These are phyloP conservation scores for Globisporangium yorkense DNA, from an alignment of 352 stramenopile species.

Conservation along the genomic window DNA sequence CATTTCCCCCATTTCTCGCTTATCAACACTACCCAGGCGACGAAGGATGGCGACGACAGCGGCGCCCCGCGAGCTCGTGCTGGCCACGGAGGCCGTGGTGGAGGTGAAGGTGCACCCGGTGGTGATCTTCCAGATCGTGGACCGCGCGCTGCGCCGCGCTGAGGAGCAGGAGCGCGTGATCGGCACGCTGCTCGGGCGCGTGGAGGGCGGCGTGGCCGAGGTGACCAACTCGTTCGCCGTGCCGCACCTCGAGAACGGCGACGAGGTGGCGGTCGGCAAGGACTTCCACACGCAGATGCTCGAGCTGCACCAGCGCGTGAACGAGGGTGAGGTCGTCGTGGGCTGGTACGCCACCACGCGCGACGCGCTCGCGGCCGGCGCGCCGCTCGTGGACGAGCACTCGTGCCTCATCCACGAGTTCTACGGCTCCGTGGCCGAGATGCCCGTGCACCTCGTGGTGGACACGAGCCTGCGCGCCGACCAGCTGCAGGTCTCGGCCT, in stretches of 20 bases:
- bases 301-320: constrained; percentile 92
- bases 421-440: constrained; percentile 92
- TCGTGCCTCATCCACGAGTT: constrained; percentile 98
- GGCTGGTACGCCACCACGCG: constrained; percentile 94
- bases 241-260: constrained; percentile 93
- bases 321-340: constrained; percentile 93
- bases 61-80: constrained; percentile 28
- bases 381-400: constrained; percentile 89
- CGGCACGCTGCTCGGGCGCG: constrained; percentile 93
- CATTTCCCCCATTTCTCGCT: too few species aligned
- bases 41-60: constrained; percentile 14
- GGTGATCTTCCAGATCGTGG: constrained; percentile 95
- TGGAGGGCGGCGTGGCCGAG: constrained; percentile 84
- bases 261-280: constrained; percentile 96
- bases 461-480: constrained; percentile 86
- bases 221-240: constrained; percentile 97
- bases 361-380: constrained; percentile 21
- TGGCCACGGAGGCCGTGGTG: constrained; percentile 76
- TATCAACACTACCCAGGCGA: constrained; percentile 8
- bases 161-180: constrained; percentile 95
- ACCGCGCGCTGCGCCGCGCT: constrained; percentile 93
- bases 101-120: constrained; percentile 92
- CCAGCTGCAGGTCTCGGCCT: constrained; percentile 89
- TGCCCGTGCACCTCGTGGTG: constrained; percentile 93
- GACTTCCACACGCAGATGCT: constrained; percentile 98